Percentiles rank a stretch among this genome's conserved stretches.
Conservation (phyloP, 805 yeast species). For the Candida maesae region DNA sequence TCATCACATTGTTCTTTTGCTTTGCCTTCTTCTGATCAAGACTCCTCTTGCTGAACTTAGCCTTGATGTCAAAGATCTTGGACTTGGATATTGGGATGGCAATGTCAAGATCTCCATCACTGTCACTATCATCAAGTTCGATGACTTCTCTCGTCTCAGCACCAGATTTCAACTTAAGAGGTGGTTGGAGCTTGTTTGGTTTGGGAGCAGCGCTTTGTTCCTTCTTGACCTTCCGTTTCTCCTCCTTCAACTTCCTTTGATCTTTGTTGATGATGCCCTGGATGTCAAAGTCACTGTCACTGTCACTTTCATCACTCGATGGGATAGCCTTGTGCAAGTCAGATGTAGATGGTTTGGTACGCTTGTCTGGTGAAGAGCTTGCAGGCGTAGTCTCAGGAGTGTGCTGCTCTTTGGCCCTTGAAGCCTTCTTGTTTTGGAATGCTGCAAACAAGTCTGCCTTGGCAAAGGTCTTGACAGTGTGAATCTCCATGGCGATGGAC, state of each 20-base stretch:
- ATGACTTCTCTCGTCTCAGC: constrained; percentile 4
- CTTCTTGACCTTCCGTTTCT: background rate
- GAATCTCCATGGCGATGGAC: constrained; percentile 11
- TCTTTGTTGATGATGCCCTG: constrained; percentile 5
- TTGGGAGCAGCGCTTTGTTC: background rate
- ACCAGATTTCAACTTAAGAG: constrained; percentile 4
- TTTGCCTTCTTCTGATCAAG: constrained; percentile 10
- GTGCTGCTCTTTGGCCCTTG: constrained; percentile 2
- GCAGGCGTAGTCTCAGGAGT: constrained; percentile 14
- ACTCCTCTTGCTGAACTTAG: constrained; percentile 30
- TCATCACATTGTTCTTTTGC: constrained; percentile 14
- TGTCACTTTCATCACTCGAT: constrained; percentile 15
- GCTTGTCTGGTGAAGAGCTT: constrained; percentile 6
- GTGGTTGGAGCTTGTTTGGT: background rate
- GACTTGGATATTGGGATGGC: constrained; percentile 30
- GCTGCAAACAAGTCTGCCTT: constrained; percentile 22
- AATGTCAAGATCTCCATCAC: constrained; percentile 22
- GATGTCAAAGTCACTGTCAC: constrained; percentile 14
- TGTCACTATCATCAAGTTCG: constrained; percentile 23
- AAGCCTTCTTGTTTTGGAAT: constrained; percentile 9
- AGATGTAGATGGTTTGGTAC: background rate
- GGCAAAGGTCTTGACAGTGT: constrained; percentile 18
- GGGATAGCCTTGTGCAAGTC: no score
- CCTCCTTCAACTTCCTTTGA: background rate
- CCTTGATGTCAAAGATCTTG: constrained; percentile 31